Evolutionary conservation across 257 asterid species (phyloP).

Genomic region (Penstemon barbatus): DNA sequence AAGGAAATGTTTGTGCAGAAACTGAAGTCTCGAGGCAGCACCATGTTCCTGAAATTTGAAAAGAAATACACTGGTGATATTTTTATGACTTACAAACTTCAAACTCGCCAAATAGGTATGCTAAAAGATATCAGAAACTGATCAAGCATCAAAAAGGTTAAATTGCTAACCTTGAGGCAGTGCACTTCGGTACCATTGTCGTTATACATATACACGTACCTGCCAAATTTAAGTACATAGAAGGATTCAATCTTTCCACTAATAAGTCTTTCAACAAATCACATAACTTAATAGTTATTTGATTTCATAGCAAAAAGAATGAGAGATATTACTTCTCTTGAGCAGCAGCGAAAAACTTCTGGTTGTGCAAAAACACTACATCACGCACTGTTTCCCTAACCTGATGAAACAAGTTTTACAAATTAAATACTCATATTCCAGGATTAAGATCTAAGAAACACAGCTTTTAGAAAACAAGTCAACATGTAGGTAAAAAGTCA

Average conservation of each 20-base stretch:
- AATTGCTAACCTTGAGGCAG: constrained; percentile 82
- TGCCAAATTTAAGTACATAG: constrained; percentile 35
- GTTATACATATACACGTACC: constrained; percentile 84
- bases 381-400: constrained; percentile 91
- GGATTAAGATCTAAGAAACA: not conserved
- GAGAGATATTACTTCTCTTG: constrained; percentile 75
- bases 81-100: not conserved
- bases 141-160: not conserved
- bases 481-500: not conserved
- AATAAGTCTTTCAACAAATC: too few species aligned
- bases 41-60: constrained; percentile 77
- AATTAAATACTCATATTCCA: constrained; percentile 23
- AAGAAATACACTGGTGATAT: constrained; percentile 3
- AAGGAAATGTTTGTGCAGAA: constrained; percentile 83
- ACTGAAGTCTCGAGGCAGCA: constrained; percentile 72
- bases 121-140: too few species aligned
- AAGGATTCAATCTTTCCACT: not conserved
- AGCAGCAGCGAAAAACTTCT: constrained; percentile 86
- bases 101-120: not conserved
- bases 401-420: constrained; percentile 35
- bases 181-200: constrained; percentile 83
- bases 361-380: constrained; percentile 86
- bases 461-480: constrained; percentile 7
- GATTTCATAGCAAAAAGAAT: constrained; percentile 12
- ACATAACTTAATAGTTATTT: not conserved